Percentiles rank a stretch among this genome's conserved stretches.
Conservation (phyloP, 441 rosid species). For the Aleurites moluccanus region DNA sequence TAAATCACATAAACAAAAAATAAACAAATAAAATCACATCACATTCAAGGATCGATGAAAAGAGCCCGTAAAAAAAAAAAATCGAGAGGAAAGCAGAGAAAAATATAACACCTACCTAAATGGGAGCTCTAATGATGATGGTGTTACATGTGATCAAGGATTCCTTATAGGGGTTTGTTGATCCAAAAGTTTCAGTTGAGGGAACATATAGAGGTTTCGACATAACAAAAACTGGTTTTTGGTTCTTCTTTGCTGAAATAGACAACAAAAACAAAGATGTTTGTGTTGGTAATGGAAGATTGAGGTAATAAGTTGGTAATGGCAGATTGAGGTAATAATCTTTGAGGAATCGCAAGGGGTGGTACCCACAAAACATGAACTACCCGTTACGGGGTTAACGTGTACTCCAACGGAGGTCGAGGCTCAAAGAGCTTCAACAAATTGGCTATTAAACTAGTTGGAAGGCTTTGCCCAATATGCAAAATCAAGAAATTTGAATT, state of each 20-base stretch:
- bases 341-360: no score
- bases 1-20: no score
- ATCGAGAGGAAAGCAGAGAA: no score
- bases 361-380: no score
- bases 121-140: no score
- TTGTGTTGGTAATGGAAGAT: constrained; percentile 7
- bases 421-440: constrained; percentile 95
- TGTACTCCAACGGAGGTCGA: constrained; percentile 79
- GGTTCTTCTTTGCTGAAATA: constrained; percentile 24
- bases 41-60: no score
- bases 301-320: no score
- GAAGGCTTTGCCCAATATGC: constrained; percentile 98
- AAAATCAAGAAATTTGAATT: constrained; percentile 23
- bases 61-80: no score
- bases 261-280: constrained; percentile 41
- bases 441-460: constrained; percentile 79
- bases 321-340: no score
- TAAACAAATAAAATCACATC: no score
- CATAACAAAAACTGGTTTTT: constrained; percentile 36
- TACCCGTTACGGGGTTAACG: no score
- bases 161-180: constrained; percentile 25
- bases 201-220: constrained; percentile 57
- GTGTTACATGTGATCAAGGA: constrained; percentile 58
- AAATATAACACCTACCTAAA: no score
- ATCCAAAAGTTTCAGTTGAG: constrained; percentile 30